Evolutionary conservation across 495 filamentous ascomycete genomes (phyloP).

Genomic region (Hypoxylon lienhwacheense): DNA sequence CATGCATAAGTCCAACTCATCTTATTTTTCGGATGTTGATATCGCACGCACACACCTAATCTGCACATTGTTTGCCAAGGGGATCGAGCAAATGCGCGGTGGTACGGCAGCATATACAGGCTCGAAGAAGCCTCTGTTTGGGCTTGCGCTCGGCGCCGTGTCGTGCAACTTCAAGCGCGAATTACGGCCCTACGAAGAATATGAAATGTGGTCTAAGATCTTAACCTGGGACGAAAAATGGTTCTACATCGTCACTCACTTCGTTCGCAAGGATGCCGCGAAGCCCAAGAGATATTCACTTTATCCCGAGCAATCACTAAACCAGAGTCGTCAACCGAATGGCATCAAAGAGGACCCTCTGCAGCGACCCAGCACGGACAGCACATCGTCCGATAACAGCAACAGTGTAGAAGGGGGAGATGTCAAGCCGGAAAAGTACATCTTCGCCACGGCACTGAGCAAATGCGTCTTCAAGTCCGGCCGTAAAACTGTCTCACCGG

Average conservation of each 20-base stretch:
- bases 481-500: slow-evolving; percentile 78
- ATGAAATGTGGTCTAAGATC: slow-evolving; percentile 68
- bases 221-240: slow-evolving; percentile 82
- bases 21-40: slow-evolving; percentile 76
- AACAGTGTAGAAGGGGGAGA: slow-evolving; percentile 35
- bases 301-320: slow-evolving; percentile 43
- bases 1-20: slow-evolving; percentile 64
- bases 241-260: slow-evolving; percentile 74
- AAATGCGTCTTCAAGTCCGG: slow-evolving; percentile 93
- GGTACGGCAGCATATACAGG: slow-evolving; percentile 45
- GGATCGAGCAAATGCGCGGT: slow-evolving; percentile 52
- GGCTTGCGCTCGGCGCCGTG: slow-evolving; percentile 61
- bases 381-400: slow-evolving; percentile 35
- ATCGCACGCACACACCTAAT: slow-evolving; percentile 66
- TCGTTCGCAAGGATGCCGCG: slow-evolving; percentile 63
- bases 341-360: slow-evolving; percentile 20
- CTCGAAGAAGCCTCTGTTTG: slow-evolving; percentile 47
- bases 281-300: slow-evolving; percentile 51
- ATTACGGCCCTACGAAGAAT: slow-evolving; percentile 65
- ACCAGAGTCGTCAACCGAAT: slow-evolving; percentile 32
- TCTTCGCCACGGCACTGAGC: slow-evolving; percentile 75
- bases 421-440: slow-evolving; percentile 53
- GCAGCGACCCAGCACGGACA: slow-evolving; percentile 3
- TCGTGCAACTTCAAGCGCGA: slow-evolving; percentile 68
- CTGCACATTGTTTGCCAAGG: slow-evolving; percentile 60